Conservation (phyloP, 192 early-diverging fungal species). For the Funneliformis geosporum region DNA sequence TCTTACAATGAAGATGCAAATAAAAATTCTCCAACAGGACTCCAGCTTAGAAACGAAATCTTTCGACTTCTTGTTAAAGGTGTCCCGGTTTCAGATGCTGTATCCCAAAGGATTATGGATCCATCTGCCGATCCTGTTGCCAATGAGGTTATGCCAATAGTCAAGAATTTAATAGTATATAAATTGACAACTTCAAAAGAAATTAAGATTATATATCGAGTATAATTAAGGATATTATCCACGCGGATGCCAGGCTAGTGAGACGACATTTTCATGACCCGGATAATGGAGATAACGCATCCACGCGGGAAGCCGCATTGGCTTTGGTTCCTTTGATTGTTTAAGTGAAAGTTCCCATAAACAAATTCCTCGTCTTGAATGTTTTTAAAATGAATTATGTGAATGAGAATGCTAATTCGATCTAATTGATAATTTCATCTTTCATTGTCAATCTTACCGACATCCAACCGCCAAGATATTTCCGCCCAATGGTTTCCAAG, state of each 20-base stretch:
- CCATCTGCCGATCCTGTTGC: conserved; percentile 31
- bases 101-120: conserved; percentile 30
- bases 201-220: neutral
- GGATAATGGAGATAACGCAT: conserved; percentile 33
- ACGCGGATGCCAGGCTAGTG: conserved; percentile 31
- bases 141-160: conserved; percentile 7
- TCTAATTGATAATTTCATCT: neutral
- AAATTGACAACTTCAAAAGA: neutral
- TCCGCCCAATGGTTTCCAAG: conserved; percentile 33
- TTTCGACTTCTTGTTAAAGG: conserved; percentile 2
- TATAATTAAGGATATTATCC: conserved; percentile 32
- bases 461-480: conserved; percentile 35
- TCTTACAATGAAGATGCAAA: conserved; percentile 27
- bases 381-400: neutral
- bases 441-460: neutral
- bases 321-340: neutral
- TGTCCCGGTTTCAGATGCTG: conserved; percentile 7
- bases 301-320: conserved; percentile 5
- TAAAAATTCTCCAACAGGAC: conserved; percentile 22
- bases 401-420: neutral
- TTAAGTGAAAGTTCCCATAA: conserved; percentile 31
- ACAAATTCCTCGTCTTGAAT: conserved; percentile 23
- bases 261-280: conserved; percentile 30
- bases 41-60: conserved; percentile 13
- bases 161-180: neutral